These are phyloP conservation scores for Citeromyces matritensis DNA, from an alignment of 805 yeast genomes.

Conservation along the genomic window DNA sequence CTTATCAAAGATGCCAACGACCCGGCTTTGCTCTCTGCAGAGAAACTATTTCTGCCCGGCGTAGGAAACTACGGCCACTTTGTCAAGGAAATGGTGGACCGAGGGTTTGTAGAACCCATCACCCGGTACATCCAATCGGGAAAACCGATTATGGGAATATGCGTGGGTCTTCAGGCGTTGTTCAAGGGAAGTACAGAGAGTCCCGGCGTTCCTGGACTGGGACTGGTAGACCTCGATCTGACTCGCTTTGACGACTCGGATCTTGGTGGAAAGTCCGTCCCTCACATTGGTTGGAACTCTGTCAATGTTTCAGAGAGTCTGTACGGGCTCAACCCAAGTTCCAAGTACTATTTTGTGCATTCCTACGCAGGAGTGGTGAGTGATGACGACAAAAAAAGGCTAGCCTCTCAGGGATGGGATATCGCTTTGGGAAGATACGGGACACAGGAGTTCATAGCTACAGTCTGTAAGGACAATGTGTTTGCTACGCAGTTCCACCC, in stretches of 20 bases:
- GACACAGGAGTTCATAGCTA: constrained; percentile 68
- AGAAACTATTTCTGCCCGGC: constrained; percentile 73
- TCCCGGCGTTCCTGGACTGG: constrained; percentile 42
- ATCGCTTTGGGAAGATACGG: constrained; percentile 66
- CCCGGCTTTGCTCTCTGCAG: constrained; percentile 30
- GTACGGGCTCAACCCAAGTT: constrained; percentile 49
- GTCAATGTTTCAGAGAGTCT: constrained; percentile 15
- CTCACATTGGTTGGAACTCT: constrained; percentile 92
- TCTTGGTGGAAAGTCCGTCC: constrained; percentile 54
- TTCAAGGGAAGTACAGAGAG: constrained; percentile 67
- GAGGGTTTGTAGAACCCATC: constrained; percentile 55
- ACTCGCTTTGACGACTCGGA: constrained; percentile 41
- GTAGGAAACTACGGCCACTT: constrained; percentile 97
- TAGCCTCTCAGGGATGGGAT: constrained; percentile 42
- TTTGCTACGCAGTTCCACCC: constrained; percentile 98
- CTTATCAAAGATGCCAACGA: constrained; percentile 47
- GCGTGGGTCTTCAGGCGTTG: constrained; percentile 89
- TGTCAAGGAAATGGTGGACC: constrained; percentile 47
- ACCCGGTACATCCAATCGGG: constrained; percentile 58
- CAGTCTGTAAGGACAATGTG: constrained; percentile 59
- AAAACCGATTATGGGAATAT: constrained; percentile 86
- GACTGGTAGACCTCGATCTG: constrained; percentile 36
- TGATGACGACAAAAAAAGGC: constrained; percentile 15
- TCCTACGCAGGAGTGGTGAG: constrained; percentile 72
- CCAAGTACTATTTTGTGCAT: constrained; percentile 88